These are phyloP conservation scores for Aegle marmelos DNA, from an alignment of 345 rosid genomes.

Conservation along the genomic window DNA sequence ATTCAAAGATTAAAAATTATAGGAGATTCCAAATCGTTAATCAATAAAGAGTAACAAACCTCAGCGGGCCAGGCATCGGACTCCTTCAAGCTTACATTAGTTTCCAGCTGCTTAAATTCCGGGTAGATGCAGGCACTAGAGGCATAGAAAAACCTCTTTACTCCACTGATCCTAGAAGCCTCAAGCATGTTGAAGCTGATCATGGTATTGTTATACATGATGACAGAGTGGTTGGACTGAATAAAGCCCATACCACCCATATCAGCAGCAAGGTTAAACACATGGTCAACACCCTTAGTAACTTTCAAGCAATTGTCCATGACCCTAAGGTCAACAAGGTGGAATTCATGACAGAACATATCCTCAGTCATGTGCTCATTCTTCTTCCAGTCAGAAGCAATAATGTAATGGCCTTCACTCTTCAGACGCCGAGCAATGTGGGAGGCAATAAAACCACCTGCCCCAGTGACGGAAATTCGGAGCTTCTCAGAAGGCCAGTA, in stretches of 20 bases:
- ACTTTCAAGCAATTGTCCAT: slow-evolving; percentile 96
- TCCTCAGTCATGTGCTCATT: slow-evolving; percentile 98
- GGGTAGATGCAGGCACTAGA: slow-evolving; percentile 99
- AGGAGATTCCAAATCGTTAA: background rate
- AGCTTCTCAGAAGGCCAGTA: slow-evolving; percentile 95
- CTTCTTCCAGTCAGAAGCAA: slow-evolving; percentile 99
- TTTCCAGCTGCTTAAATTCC: slow-evolving; percentile 96
- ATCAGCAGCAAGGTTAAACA: slow-evolving; percentile 97
- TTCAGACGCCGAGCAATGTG: slow-evolving; percentile 98
- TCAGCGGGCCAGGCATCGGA: slow-evolving; percentile 99
- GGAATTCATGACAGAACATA: slow-evolving; percentile 97
- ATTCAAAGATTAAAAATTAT: background rate
- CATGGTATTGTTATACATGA: slow-evolving; percentile 98
- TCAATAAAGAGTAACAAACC: slow-evolving; percentile 46
- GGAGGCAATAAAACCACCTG: slow-evolving; percentile 97
- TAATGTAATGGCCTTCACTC: slow-evolving; percentile 90
- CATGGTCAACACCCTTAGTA: slow-evolving; percentile 73
- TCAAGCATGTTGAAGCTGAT: slow-evolving; percentile 98
- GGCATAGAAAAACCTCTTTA: slow-evolving; percentile 97
- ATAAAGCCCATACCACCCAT: slow-evolving; percentile 99
- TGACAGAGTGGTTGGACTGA: slow-evolving; percentile 96
- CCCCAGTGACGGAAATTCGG: slow-evolving; percentile 79
- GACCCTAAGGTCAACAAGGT: slow-evolving; percentile 92
- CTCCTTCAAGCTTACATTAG: slow-evolving; percentile 97
- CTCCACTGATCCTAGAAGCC: slow-evolving; percentile 86